Evolutionary conservation across 331 rosid species (phyloP).

Genomic region (Acacia pycnantha): DNA sequence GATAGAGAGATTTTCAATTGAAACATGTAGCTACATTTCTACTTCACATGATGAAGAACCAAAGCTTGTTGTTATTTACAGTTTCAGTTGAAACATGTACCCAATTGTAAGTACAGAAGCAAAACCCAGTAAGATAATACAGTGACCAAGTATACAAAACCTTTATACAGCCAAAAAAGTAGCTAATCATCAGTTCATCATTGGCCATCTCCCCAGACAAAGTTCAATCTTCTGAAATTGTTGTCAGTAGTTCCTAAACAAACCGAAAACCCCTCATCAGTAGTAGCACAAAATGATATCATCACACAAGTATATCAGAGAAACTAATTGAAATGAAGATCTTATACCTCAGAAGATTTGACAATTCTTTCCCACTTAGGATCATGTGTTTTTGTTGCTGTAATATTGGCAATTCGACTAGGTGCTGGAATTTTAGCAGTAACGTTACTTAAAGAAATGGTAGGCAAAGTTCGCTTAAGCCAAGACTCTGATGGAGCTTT

Average conservation of each 20-base stretch:
- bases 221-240: conserved; percentile 75
- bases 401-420: conserved; percentile 27
- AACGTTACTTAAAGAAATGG: conserved; percentile 54
- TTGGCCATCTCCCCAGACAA: conserved; percentile 26
- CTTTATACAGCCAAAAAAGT: not conserved
- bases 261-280: not conserved
- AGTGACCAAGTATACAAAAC: conserved; percentile 15
- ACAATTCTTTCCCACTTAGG: conserved; percentile 65
- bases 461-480: conserved; percentile 75
- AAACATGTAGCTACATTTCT: conserved; percentile 27
- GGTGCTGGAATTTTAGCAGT: conserved; percentile 36
- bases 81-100: conserved; percentile 23
- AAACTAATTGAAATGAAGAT: conserved; percentile 41
- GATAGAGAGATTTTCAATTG: not conserved
- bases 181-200: conserved; percentile 23
- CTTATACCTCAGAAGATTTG: conserved; percentile 47
- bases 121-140: conserved; percentile 21
- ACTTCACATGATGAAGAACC: conserved; percentile 23
- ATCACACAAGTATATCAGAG: conserved; percentile 47
- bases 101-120: conserved; percentile 18
- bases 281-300: conserved; percentile 10
- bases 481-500: conserved; percentile 94
- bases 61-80: conserved; percentile 27
- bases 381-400: conserved; percentile 31
- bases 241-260: conserved; percentile 57